phyloP scores from a whole-genome alignment of 1,284 basidiomycete species.

The Trichosporon ovoides region DNA sequence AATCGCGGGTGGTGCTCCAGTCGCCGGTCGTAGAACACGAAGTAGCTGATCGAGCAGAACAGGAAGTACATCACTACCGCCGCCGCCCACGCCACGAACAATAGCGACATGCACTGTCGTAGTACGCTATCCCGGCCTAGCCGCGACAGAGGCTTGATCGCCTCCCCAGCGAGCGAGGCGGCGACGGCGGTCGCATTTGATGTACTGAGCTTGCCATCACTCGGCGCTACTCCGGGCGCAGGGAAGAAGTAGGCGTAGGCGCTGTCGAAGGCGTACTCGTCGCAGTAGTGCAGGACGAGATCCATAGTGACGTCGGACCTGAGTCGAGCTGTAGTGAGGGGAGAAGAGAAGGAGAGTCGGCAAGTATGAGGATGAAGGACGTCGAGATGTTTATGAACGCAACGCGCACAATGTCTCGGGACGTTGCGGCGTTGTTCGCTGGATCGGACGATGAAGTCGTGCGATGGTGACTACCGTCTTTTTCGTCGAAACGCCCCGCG shows the following conservation, averaged over 20 bases:
- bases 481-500: not conserved
- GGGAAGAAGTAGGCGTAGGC: slow-evolving; percentile 72
- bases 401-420: not conserved
- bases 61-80: slow-evolving; percentile 79
- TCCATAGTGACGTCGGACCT: slow-evolving; percentile 60
- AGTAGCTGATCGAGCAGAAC: slow-evolving; percentile 78
- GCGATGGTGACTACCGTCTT: slow-evolving; percentile 10
- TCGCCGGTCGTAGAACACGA: slow-evolving; percentile 86
- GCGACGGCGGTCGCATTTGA: slow-evolving; percentile 7
- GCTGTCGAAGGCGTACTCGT: slow-evolving; percentile 71
- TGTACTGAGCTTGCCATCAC: slow-evolving; percentile 1
- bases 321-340: not conserved
- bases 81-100: slow-evolving; percentile 69
- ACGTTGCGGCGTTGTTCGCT: not conserved
- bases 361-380: not conserved
- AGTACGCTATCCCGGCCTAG: slow-evolving; percentile 64
- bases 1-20: slow-evolving; percentile 95
- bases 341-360: no score
- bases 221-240: slow-evolving; percentile 47
- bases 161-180: not conserved
- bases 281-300: slow-evolving; percentile 64
- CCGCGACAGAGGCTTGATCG: slow-evolving; percentile 15
- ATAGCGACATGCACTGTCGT: slow-evolving; percentile 73
- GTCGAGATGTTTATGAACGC: no score
- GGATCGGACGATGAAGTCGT: slow-evolving; percentile 10